Conservation (phyloP, 805 yeast species). For the Yamadazyma akitaensis region DNA sequence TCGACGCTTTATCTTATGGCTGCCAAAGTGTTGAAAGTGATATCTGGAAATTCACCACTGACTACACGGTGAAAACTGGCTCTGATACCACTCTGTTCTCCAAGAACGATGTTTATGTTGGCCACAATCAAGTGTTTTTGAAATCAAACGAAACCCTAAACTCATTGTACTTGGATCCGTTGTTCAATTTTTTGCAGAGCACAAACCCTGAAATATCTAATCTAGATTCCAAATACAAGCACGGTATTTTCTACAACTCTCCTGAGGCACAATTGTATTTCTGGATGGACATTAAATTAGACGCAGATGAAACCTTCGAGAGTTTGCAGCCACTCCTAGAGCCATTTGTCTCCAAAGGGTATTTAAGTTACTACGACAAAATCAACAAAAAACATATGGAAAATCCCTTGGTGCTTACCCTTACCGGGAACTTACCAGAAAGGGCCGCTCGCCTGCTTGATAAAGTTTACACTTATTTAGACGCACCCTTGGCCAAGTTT, state of each 20-base stretch:
- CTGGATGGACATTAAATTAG: slow-evolving; percentile 62
- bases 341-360: slow-evolving; percentile 46
- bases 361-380: slow-evolving; percentile 48
- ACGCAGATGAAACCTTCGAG: slow-evolving; percentile 47
- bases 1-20: slow-evolving; percentile 57
- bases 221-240: slow-evolving; percentile 18
- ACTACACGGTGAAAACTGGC: slow-evolving; percentile 24
- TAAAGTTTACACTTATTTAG: slow-evolving; percentile 41
- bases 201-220: slow-evolving; percentile 36
- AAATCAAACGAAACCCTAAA: slow-evolving; percentile 44
- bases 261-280: slow-evolving; percentile 53
- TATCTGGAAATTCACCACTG: slow-evolving; percentile 47
- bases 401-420: slow-evolving; percentile 60
- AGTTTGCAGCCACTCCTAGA: slow-evolving; percentile 43
- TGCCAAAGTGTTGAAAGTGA: slow-evolving; percentile 65
- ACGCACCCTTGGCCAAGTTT: slow-evolving; percentile 46
- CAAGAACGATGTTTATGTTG: slow-evolving; percentile 50
- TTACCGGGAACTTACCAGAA: slow-evolving; percentile 63
- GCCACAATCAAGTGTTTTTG: slow-evolving; percentile 54
- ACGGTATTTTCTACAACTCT: slow-evolving; percentile 40
- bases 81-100: slow-evolving; percentile 18
- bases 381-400: slow-evolving; percentile 27
- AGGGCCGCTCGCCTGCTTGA: neutral
- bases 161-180: slow-evolving; percentile 50
- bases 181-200: slow-evolving; percentile 45